phyloP scores from a whole-genome alignment of 2,329 filamentous ascomycete genomes.

The Elsinoe necatrix region DNA sequence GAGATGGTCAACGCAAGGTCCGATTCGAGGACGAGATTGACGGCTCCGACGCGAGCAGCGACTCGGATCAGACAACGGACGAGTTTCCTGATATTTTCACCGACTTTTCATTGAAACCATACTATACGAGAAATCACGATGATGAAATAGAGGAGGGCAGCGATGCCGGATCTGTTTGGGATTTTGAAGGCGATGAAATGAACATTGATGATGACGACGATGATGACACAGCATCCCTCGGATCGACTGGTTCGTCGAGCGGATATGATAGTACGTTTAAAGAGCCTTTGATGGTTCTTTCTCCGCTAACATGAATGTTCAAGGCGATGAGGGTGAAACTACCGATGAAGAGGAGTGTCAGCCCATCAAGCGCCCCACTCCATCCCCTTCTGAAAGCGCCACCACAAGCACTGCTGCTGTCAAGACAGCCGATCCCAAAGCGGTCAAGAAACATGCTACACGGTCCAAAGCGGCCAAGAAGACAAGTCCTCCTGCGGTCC shows the following conservation, averaged over 20 bases:
- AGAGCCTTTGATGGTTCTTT: conserved; percentile 6
- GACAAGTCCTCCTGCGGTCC: conserved; percentile 9
- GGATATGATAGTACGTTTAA: conserved; percentile 27
- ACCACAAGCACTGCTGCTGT: neutral
- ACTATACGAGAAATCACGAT: conserved; percentile 20
- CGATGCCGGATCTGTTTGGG: conserved; percentile 28
- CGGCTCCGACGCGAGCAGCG: conserved; percentile 23
- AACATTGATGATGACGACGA: conserved; percentile 27
- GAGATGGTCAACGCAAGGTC: conserved; percentile 28
- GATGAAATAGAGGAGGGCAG: conserved; percentile 25
- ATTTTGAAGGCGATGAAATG: conserved; percentile 29
- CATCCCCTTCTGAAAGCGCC: conserved; percentile 12
- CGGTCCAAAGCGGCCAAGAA: conserved; percentile 17
- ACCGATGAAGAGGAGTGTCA: conserved; percentile 25
- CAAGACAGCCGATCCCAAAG: conserved; percentile 9
- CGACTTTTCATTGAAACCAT: conserved; percentile 22
- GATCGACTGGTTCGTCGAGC: conserved; percentile 23
- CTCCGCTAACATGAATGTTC: conserved; percentile 22
- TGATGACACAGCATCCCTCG: conserved; percentile 25
- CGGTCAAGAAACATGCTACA: conserved; percentile 13
- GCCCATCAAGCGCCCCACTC: conserved; percentile 10
- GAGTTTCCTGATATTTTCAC: conserved; percentile 31
- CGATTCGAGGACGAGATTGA: conserved; percentile 29
- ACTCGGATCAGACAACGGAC: conserved; percentile 26
- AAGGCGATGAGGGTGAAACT: conserved; percentile 31